A percentile compares a stretch with the other conserved stretches of the same genome.
phyloP scores from a whole-genome alignment of 805 yeast species.

The Lipomyces kockii region DNA sequence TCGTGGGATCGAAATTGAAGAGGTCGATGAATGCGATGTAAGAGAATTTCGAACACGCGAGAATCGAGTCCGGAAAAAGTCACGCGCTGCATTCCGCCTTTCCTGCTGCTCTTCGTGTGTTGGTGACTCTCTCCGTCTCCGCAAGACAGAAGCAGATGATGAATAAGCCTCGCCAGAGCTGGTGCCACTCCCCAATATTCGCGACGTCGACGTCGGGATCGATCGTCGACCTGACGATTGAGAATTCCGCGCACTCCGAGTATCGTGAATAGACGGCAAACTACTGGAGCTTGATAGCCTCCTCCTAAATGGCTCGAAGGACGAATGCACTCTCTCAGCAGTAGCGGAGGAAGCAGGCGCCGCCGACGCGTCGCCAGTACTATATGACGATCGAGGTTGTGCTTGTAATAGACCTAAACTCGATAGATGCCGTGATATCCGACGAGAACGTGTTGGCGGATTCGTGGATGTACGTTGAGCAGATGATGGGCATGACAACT shows the following conservation, averaged over 20 bases:
- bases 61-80: slow-evolving; percentile 20
- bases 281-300: slow-evolving; percentile 11
- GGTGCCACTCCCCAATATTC: slow-evolving; percentile 10
- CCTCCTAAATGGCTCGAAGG: slow-evolving; percentile 10
- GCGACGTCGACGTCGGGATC: slow-evolving; percentile 15
- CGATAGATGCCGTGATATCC: slow-evolving; percentile 22
- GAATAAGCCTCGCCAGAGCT: not conserved
- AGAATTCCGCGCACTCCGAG: not conserved
- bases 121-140: slow-evolving; percentile 10
- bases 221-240: not conserved
- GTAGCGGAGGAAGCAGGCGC: not conserved
- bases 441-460: slow-evolving; percentile 11
- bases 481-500: not conserved
- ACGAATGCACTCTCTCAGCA: slow-evolving; percentile 2
- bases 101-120: slow-evolving; percentile 4
- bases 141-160: slow-evolving; percentile 3
- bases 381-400: not conserved
- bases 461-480: not conserved
- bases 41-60: slow-evolving; percentile 27
- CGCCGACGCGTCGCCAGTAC: slow-evolving; percentile 1
- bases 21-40: not conserved
- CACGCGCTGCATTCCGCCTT: slow-evolving; percentile 7
- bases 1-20: slow-evolving; percentile 1
- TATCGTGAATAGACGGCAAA: not conserved
- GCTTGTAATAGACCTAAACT: slow-evolving; percentile 19